Percentiles rank a stretch among this genome's conserved stretches.
Evolutionary conservation across 2,329 filamentous ascomycete species (phyloP).

Genomic region (Alternaria conjuncta): DNA sequence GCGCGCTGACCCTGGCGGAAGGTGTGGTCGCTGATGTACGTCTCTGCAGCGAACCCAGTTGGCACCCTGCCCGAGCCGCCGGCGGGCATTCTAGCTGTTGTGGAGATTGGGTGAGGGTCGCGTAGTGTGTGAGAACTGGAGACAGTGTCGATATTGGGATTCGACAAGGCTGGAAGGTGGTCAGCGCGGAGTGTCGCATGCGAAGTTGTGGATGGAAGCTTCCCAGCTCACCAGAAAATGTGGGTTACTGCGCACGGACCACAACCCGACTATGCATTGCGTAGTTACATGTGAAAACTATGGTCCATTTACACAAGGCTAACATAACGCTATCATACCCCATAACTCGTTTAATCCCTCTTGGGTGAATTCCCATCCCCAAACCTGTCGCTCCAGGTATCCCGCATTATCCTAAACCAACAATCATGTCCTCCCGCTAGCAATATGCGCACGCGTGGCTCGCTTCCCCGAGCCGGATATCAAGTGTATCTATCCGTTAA

Average conservation of each 20-base stretch:
- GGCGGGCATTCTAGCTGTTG: constrained; percentile 25
- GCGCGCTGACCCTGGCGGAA: constrained; percentile 89
- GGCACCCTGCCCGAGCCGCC: constrained; percentile 53
- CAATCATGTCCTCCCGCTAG: constrained; percentile 4
- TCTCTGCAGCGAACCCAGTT: constrained; percentile 88
- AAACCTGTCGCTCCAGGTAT: constrained; percentile 6
- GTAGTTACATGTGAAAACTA: constrained; percentile 7
- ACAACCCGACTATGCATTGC: constrained; percentile 6
- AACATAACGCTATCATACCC: constrained; percentile 44
- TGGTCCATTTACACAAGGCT: constrained; percentile 36
- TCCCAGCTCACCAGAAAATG: constrained; percentile 9
- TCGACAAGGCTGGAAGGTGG: background rate
- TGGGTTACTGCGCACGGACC: constrained; percentile 24
- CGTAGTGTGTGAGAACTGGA: background rate
- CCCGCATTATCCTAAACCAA: constrained; percentile 9
- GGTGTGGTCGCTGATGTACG: constrained; percentile 85
- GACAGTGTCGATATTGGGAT: too few relatives aligned
- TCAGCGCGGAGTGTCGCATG: background rate
- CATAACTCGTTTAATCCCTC: constrained; percentile 19
- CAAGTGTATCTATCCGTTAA: constrained; percentile 4
- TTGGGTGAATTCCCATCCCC: background rate
- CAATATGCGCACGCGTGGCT: constrained; percentile 21
- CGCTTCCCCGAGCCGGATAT: constrained; percentile 20
- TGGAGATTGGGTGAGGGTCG: background rate
- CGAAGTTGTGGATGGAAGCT: constrained; percentile 1